Evolutionary conservation across 2,329 filamentous ascomycete genomes (phyloP).

Genomic region (Xylaria sp.): DNA sequence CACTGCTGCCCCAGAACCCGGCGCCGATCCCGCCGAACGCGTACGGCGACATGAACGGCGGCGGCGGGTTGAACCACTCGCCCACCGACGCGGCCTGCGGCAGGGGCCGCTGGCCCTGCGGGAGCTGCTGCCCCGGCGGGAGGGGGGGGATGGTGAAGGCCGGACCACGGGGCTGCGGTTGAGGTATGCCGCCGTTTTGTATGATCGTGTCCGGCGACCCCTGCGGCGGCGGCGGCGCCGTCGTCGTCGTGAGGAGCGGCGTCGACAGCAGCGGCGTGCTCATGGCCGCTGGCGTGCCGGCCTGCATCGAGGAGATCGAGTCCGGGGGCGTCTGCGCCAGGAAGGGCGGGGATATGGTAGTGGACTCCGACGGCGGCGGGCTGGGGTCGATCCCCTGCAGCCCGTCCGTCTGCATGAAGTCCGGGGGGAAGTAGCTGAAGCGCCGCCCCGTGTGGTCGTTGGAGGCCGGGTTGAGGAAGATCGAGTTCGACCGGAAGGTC

Average conservation of each 20-base stretch:
- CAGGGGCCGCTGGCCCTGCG: conserved; percentile 56
- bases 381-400: conserved; percentile 48
- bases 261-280: conserved; percentile 45
- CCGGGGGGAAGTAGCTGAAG: conserved; percentile 73
- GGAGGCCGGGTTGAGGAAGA: conserved; percentile 69
- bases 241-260: conserved; percentile 42
- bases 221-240: conserved; percentile 41
- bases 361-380: conserved; percentile 47
- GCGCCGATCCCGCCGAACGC: conserved; percentile 57
- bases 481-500: conserved; percentile 73
- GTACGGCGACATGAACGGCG: conserved; percentile 65
- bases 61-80: conserved; percentile 65
- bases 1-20: conserved; percentile 53
- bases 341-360: conserved; percentile 47
- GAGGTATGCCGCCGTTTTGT: conserved; percentile 36
- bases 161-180: conserved; percentile 42
- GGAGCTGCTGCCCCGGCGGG: conserved; percentile 51
- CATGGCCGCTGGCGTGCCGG: conserved; percentile 44
- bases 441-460: conserved; percentile 66
- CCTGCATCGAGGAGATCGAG: conserved; percentile 42
- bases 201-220: conserved; percentile 42
- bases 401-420: conserved; percentile 55
- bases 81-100: conserved; percentile 55
- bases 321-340: conserved; percentile 47
- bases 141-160: conserved; percentile 56